phyloP scores from a whole-genome alignment of 805 yeast species.

The Tetrapisispora namnaoensis region DNA sequence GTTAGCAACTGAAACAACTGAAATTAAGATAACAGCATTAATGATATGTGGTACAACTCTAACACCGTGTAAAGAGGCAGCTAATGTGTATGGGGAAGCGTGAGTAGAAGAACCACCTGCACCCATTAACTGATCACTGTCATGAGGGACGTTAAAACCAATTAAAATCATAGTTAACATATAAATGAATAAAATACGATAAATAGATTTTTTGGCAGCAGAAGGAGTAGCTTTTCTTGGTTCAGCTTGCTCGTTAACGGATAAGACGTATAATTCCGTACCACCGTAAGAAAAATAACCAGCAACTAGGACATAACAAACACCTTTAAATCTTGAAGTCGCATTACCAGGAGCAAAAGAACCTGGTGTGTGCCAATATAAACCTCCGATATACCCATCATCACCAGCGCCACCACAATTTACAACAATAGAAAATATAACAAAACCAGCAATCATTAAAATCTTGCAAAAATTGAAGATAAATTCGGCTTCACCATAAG shows the following conservation, averaged over 20 bases:
- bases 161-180: conserved; percentile 43
- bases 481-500: conserved; percentile 64
- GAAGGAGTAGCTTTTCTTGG: conserved; percentile 50
- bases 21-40: conserved; percentile 62
- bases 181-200: conserved; percentile 54
- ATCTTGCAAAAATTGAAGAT: conserved; percentile 46
- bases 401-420: conserved; percentile 50
- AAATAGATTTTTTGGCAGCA: conserved; percentile 57
- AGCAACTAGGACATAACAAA: conserved; percentile 53
- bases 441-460: conserved; percentile 49
- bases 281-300: conserved; percentile 60
- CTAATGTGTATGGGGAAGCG: conserved; percentile 71
- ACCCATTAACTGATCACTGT: conserved; percentile 41
- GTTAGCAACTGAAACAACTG: conserved; percentile 70
- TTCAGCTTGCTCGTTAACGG: conserved; percentile 57
- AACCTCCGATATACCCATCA: conserved; percentile 51
- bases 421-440: conserved; percentile 44
- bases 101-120: conserved; percentile 40
- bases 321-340: conserved; percentile 43
- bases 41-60: conserved; percentile 59
- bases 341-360: conserved; percentile 26
- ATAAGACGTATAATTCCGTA: conserved; percentile 54
- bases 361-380: conserved; percentile 53
- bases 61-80: conserved; percentile 52
- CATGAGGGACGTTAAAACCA: conserved; percentile 54